phyloP scores from a whole-genome alignment of 495 filamentous ascomycete genomes.

The Apodospora peruviana region DNA sequence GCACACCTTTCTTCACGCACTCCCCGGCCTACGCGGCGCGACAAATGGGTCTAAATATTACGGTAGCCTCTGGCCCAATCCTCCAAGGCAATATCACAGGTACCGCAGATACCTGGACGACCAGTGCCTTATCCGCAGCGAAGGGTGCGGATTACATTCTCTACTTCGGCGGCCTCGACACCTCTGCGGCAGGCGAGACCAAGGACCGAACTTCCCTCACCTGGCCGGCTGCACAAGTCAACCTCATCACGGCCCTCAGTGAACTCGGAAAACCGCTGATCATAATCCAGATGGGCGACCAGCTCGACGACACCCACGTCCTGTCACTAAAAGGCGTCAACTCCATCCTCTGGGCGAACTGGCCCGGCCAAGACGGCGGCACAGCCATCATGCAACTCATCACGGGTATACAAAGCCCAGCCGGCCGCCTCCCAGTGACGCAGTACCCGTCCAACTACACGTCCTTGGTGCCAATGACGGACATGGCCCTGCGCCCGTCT shows the following conservation, averaged over 20 bases:
- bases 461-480: slow-evolving; percentile 29
- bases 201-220: slow-evolving; percentile 33
- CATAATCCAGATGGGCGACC: slow-evolving; percentile 42
- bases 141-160: slow-evolving; percentile 32
- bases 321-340: slow-evolving; percentile 45
- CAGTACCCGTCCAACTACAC: slow-evolving; percentile 38
- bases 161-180: slow-evolving; percentile 40
- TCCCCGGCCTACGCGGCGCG: slow-evolving; percentile 31
- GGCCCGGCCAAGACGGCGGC: slow-evolving; percentile 53
- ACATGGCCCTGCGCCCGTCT: slow-evolving; percentile 39
- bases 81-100: slow-evolving; percentile 41
- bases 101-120: slow-evolving; percentile 52
- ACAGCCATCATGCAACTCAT: slow-evolving; percentile 46
- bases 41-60: slow-evolving; percentile 14
- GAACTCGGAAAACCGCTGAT: slow-evolving; percentile 32
- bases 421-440: slow-evolving; percentile 57
- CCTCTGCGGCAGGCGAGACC: slow-evolving; percentile 30
- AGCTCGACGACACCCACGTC: slow-evolving; percentile 49
- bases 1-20: slow-evolving; percentile 29
- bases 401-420: slow-evolving; percentile 46
- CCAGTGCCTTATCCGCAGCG: slow-evolving; percentile 33
- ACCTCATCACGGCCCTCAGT: slow-evolving; percentile 29
- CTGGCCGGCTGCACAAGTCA: slow-evolving; percentile 35
- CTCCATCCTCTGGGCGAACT: slow-evolving; percentile 47
- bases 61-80: slow-evolving; percentile 20